A percentile compares a stretch with the other conserved stretches of the same genome.
Evolutionary conservation across 2,329 filamentous ascomycete species (phyloP).

Genomic region (Hirsutella rhossiliensis): DNA sequence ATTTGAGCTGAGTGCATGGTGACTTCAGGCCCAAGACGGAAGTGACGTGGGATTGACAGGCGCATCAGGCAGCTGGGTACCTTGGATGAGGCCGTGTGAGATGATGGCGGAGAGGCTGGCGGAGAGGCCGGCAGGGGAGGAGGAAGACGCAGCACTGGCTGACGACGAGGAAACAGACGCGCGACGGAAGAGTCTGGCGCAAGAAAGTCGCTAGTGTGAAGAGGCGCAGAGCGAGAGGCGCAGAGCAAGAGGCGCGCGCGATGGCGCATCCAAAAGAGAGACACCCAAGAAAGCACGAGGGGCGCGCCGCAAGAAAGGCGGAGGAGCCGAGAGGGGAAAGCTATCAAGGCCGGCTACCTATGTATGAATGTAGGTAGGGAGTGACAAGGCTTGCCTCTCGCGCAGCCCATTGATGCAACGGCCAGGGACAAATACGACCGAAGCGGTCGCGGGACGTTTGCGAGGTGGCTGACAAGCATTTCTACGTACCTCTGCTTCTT

Average conservation of each 20-base stretch:
- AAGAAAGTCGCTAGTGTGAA: background rate
- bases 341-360: background rate
- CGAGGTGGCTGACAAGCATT: slow-evolving; percentile 2
- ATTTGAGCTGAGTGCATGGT: slow-evolving; percentile 3
- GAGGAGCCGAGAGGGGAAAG: slow-evolving; percentile 2
- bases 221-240: background rate
- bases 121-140: background rate
- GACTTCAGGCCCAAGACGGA: slow-evolving; percentile 4
- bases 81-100: background rate
- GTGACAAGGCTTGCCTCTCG: background rate
- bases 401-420: slow-evolving; percentile 1
- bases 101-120: background rate
- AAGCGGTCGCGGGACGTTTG: slow-evolving; percentile 1
- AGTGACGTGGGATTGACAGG: slow-evolving; percentile 2
- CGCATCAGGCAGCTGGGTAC: slow-evolving; percentile 11
- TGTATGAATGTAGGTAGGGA: background rate
- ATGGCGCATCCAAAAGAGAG: background rate
- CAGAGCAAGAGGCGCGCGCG: background rate
- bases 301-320: slow-evolving; percentile 1
- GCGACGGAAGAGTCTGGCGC: background rate
- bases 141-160: slow-evolving; percentile 3
- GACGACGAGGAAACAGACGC: background rate
- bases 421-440: slow-evolving; percentile 1
- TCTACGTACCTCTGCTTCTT: slow-evolving; percentile 3
- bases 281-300: background rate